Evolutionary conservation across 2,329 filamentous ascomycete species (phyloP).

Genomic region (Neocucurbitaria cava): DNA sequence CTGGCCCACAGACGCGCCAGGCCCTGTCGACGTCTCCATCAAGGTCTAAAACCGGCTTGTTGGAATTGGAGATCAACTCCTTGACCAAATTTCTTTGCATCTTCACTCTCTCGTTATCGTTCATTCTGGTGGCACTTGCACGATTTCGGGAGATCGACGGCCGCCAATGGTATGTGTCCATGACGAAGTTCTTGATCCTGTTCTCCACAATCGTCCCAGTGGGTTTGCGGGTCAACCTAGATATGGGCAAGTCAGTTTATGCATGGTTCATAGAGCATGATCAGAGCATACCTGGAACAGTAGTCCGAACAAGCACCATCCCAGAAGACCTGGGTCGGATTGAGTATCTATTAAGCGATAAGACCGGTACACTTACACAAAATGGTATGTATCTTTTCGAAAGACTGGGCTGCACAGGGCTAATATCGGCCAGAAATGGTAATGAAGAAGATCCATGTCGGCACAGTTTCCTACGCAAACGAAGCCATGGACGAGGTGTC

Average conservation of each 20-base stretch:
- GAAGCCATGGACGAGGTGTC: constrained; percentile 98
- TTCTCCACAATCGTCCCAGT: constrained; percentile 99
- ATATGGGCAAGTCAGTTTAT: constrained; percentile 96
- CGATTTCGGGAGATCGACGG: constrained; percentile 73
- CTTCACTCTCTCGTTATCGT: constrained; percentile 83
- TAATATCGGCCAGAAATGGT: constrained; percentile 75
- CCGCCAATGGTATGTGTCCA: constrained; percentile 89
- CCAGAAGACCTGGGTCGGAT: constrained; percentile 95
- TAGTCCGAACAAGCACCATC: constrained; percentile 96
- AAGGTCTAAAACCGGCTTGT: constrained; percentile 88
- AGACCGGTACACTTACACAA: constrained; percentile 96
- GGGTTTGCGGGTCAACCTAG: constrained; percentile 92
- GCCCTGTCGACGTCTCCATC: constrained; percentile 91
- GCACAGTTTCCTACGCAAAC: constrained; percentile 96
- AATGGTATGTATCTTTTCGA: constrained; percentile 63
- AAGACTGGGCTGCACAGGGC: background rate
- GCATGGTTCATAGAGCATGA: constrained; percentile 95
- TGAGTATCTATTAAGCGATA: constrained; percentile 95
- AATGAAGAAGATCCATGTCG: constrained; percentile 97
- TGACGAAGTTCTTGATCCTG: constrained; percentile 96
- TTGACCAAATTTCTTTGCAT: constrained; percentile 94
- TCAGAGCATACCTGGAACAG: constrained; percentile 84
- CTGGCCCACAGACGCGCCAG: constrained; percentile 90
- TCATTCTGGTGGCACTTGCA: constrained; percentile 86
- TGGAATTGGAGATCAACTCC: constrained; percentile 97